A percentile compares a stretch with the other conserved stretches of the same genome.
Evolutionary conservation across 345 rosid species (phyloP).

Genomic region (Populus euphratica): DNA sequence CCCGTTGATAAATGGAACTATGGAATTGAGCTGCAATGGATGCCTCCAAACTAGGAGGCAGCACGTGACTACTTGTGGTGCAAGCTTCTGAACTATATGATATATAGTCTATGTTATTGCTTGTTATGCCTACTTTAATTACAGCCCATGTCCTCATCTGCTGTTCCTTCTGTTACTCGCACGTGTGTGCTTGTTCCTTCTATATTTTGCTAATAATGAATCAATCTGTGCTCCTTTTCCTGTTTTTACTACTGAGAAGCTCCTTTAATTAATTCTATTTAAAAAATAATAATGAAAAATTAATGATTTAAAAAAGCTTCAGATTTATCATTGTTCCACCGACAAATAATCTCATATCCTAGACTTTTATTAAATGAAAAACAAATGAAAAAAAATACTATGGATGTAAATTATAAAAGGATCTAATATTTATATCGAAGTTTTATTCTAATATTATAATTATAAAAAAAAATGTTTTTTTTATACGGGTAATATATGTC

Average conservation of each 20-base stretch:
- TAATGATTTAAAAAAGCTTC: no score
- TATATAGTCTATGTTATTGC: background rate
- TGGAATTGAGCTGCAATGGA: slow-evolving; percentile 62
- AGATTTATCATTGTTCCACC: no score
- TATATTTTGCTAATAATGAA: background rate
- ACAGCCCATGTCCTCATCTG: background rate
- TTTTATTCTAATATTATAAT: no score
- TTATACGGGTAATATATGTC: no score
- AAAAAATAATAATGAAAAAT: no score
- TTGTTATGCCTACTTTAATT: background rate
- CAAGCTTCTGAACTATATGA: background rate
- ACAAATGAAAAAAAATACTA: no score
- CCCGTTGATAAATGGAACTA: slow-evolving; percentile 39
- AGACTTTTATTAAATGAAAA: no score
- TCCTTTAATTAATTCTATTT: no score
- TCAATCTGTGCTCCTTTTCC: background rate
- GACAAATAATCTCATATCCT: no score
- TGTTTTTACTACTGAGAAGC: background rate
- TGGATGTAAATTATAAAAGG: no score
- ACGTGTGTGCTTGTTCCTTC: background rate
- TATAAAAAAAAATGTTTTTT: no score
- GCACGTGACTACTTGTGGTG: background rate
- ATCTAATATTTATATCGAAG: no score
- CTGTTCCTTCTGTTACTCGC: background rate
- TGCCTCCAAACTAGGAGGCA: slow-evolving; percentile 34